These are phyloP conservation scores for Alternaria sp. DNA, from an alignment of 2,329 filamentous ascomycete genomes.

Conservation along the genomic window DNA sequence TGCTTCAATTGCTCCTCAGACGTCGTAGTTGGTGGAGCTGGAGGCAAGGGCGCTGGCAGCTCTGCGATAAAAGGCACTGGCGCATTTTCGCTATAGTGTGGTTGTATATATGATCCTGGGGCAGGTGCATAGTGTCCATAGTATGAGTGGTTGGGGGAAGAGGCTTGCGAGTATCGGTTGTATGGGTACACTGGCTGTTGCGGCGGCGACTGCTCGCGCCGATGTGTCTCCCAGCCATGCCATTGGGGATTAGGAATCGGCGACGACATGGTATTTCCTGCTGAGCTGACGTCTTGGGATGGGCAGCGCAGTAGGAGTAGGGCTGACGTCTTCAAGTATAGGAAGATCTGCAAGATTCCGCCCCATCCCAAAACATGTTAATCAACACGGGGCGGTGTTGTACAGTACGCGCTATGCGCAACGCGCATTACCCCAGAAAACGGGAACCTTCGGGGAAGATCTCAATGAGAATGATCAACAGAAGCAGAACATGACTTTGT, in stretches of 20 bases:
- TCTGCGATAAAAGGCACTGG: slow-evolving; percentile 31
- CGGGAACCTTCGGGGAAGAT: neutral
- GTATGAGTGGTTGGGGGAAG: slow-evolving; percentile 4
- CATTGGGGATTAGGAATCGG: neutral
- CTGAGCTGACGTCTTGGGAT: neutral
- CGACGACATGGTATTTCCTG: slow-evolving; percentile 2
- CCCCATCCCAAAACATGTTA: neutral
- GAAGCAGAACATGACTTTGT: neutral
- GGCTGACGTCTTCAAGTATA: neutral
- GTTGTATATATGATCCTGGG: slow-evolving; percentile 20
- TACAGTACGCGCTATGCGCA: neutral
- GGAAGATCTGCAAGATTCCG: neutral
- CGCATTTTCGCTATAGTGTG: slow-evolving; percentile 24
- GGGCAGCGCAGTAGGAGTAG: neutral
- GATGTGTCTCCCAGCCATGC: slow-evolving; percentile 14
- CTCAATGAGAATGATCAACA: neutral
- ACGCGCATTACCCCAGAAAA: neutral
- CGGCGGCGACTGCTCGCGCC: slow-evolving; percentile 13
- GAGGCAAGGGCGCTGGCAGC: slow-evolving; percentile 36
- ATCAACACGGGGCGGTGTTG: neutral
- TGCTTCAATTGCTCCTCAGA: slow-evolving; percentile 37
- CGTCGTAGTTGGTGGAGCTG: slow-evolving; percentile 34
- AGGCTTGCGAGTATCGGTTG: slow-evolving; percentile 15
- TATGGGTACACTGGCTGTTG: slow-evolving; percentile 5
- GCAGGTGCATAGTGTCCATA: slow-evolving; percentile 6